Conservation (phyloP, 1,284 basidiomycete genomes). For the Irpex sp. region DNA sequence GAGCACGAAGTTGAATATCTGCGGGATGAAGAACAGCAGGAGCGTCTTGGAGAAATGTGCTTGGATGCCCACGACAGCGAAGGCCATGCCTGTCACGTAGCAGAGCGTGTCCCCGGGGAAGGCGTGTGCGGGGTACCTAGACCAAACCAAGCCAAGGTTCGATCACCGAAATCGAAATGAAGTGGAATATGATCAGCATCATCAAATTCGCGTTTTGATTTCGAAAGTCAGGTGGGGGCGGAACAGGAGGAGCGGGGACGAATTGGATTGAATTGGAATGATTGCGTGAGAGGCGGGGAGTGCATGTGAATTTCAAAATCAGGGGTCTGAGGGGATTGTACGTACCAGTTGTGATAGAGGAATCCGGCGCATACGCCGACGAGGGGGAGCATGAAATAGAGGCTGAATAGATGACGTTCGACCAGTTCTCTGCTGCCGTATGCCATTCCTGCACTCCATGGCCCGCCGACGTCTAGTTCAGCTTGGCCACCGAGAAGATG, state of each 20-base stretch:
- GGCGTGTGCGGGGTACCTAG: constrained; percentile 90
- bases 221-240: neutral
- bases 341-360: constrained; percentile 91
- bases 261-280: neutral
- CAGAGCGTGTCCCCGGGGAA: constrained; percentile 98
- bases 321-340: constrained; percentile 8
- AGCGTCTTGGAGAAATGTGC: constrained; percentile 98
- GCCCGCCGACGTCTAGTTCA: constrained; percentile 69
- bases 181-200: neutral
- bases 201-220: constrained; percentile 1
- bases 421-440: constrained; percentile 86
- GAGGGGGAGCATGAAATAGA: constrained; percentile 96
- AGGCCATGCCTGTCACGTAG: constrained; percentile 97
- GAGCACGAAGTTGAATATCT: constrained; percentile 96
- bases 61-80: constrained; percentile 93
- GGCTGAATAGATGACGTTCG: constrained; percentile 88
- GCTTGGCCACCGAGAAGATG: constrained; percentile 63
- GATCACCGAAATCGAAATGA: neutral
- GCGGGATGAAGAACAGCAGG: constrained; percentile 94
- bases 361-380: constrained; percentile 89
- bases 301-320: neutral
- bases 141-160: neutral
- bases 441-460: constrained; percentile 80
- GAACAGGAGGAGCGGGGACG: neutral
- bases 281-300: neutral